These are phyloP conservation scores for Acanthamoeba healyi DNA, from an alignment of 208 protist genomes.

Conservation along the genomic window DNA sequence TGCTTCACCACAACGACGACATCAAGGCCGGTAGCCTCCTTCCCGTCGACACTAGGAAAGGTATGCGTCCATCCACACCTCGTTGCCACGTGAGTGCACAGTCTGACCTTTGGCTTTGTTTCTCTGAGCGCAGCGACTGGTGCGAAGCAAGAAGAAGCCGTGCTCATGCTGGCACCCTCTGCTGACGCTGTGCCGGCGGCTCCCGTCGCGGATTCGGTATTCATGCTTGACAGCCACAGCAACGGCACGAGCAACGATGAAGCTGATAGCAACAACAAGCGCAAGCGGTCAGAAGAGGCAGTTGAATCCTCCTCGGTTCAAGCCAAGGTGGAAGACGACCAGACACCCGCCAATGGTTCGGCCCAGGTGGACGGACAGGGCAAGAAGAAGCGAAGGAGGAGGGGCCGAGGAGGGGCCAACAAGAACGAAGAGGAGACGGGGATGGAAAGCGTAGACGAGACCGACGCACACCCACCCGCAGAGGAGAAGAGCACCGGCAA, in stretches of 20 bases:
- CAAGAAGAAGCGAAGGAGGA: conserved; percentile 43
- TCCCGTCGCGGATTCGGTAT: not conserved
- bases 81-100: no score
- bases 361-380: not conserved
- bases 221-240: conserved; percentile 32
- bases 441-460: not conserved
- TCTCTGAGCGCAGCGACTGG: not conserved
- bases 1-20: conserved; percentile 67
- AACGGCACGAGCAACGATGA: not conserved
- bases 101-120: not conserved
- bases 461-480: not conserved
- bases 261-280: conserved; percentile 5
- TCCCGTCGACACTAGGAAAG: conserved; percentile 48
- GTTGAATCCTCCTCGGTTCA: not conserved
- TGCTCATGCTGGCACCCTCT: conserved; percentile 9
- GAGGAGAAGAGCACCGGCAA: not conserved
- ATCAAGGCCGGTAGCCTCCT: not conserved
- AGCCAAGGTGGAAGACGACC: not conserved
- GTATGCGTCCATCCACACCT: not conserved
- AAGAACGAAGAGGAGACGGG: not conserved
- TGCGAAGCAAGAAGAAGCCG: not conserved
- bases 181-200: not conserved
- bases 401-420: not conserved
- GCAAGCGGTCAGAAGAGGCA: not conserved
- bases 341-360: not conserved